Evolutionary conservation across 768 basidiomycete genomes (phyloP).

Genomic region (Collybia sp.): DNA sequence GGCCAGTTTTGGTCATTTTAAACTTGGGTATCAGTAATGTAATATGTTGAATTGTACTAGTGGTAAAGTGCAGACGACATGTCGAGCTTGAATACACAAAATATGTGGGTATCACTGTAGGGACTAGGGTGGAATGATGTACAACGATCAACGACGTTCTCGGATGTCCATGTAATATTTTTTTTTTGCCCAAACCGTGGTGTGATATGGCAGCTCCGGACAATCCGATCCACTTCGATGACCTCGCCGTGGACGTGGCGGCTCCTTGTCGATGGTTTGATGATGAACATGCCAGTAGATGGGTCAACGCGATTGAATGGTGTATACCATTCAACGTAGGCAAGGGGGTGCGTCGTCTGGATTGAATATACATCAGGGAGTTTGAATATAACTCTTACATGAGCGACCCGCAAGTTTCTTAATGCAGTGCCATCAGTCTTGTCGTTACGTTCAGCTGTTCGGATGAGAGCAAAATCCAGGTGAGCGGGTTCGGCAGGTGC

Average conservation of each 20-base stretch:
- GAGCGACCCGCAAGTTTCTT: conserved; percentile 12
- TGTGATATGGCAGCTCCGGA: conserved; percentile 5
- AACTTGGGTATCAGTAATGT: no score
- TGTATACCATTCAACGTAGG: conserved; percentile 9
- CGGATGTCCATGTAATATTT: not conserved
- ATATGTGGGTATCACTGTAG: not conserved
- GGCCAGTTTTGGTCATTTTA: no score
- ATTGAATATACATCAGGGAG: conserved; percentile 8
- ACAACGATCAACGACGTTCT: not conserved
- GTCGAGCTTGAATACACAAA: not conserved
- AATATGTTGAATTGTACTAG: no score
- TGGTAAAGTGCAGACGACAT: no score
- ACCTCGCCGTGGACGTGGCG: conserved; percentile 3
- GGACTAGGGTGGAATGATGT: not conserved
- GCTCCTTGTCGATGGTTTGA: conserved; percentile 2
- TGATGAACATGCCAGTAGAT: not conserved
- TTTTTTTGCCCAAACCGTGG: conserved; percentile 1
- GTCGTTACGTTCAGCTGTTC: not conserved
- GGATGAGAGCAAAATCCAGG: conserved; percentile 2
- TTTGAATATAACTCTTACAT: conserved; percentile 15
- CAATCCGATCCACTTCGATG: conserved; percentile 3
- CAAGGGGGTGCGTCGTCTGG: conserved; percentile 8
- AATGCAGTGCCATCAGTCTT: not conserved
- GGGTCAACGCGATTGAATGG: conserved; percentile 5
- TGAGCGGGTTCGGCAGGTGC: conserved; percentile 1